Evolutionary conservation across 768 basidiomycete species (phyloP), one percentile per base, ranked within the genome.

Genomic region (Pluteus cervinus): DNA sequence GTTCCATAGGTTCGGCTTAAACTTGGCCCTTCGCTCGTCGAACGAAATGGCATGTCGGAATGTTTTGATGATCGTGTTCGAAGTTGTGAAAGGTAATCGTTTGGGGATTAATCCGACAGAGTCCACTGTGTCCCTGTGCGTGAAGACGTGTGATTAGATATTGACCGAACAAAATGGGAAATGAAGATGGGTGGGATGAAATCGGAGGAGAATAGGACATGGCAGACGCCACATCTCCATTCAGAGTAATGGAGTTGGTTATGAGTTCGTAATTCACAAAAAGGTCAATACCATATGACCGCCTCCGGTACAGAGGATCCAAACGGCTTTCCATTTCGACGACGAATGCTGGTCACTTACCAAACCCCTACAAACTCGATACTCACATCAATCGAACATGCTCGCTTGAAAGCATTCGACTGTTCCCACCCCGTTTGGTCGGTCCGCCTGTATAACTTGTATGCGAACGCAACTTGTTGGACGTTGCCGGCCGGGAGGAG

Each of bases 331-430:
- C 26, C 9, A 9, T 28, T 28, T 28, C 14, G 14, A n/a, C n/a
- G n/a, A n/a, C n/a, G n/a, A n/a, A n/a, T n/a, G n/a, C n/a, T 3
- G 7, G 30, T 7, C 12, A 33, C 65, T 10, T 41, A 75, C 75
- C 69, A 76, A 10, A 79, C 71, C 1, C 76, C 78, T 10, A 81
- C 43, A 39, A 80, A 79, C 14, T 79, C 72, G 20, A 80, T 72
- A 1, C 65, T 48, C 2, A 79, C 73, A 20, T 73, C 60, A 7
- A 69, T 62, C 3, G 66, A 72, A 46, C 79, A 78, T 0, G 73
- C 64, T 21, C 63, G 61, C 55, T 76, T 79, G 64, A 80, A 81
- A 4, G 66, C 66, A 17, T 61, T 63, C 1, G 72, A 70, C 51
- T 70, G 65, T 29, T 62, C 57, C 65, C 67, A 69, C 4, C 75